Conservation (phyloP, 1,284 basidiomycete genomes). For the Irpex sp. region DNA sequence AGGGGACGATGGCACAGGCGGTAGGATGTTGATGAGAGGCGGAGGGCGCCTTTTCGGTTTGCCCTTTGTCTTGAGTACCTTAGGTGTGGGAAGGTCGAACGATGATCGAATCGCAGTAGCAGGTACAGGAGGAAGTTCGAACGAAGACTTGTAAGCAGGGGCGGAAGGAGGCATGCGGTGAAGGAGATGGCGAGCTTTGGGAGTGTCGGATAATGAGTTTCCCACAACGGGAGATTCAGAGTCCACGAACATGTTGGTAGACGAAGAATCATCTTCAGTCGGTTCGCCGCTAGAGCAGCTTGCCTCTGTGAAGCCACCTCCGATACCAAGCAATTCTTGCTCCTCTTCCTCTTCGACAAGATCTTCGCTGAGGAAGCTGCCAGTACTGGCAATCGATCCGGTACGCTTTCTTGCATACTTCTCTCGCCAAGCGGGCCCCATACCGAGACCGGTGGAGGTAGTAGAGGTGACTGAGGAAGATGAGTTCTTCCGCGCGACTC, state of each 20-base stretch:
- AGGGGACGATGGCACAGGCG: conserved; percentile 65
- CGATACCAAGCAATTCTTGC: conserved; percentile 61
- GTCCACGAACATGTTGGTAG: conserved; percentile 26
- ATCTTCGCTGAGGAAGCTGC: conserved; percentile 73
- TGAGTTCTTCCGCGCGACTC: conserved; percentile 68
- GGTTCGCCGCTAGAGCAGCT: conserved; percentile 36
- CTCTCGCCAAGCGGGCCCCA: conserved; percentile 62
- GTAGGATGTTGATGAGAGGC: conserved; percentile 50
- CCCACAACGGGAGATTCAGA: conserved; percentile 12
- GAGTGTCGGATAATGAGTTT: conserved; percentile 11
- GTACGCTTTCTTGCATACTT: conserved; percentile 65
- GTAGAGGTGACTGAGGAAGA: conserved; percentile 60
- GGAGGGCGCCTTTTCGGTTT: conserved; percentile 58
- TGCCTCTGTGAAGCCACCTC: conserved; percentile 55
- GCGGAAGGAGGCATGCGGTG: conserved; percentile 31
- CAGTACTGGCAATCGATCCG: conserved; percentile 65
- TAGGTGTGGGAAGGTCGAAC: conserved; percentile 43
- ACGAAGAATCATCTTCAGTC: conserved; percentile 34
- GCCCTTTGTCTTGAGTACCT: conserved; percentile 24
- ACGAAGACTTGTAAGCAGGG: conserved; percentile 43
- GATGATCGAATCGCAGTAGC: conserved; percentile 42
- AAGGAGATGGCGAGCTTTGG: conserved; percentile 18
- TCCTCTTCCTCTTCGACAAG: conserved; percentile 81
- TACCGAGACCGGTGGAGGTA: conserved; percentile 47
- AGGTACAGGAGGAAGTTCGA: conserved; percentile 35